phyloP scores from a whole-genome alignment of 352 stramenopile genomes.

The Aphanomyces stellatus region DNA sequence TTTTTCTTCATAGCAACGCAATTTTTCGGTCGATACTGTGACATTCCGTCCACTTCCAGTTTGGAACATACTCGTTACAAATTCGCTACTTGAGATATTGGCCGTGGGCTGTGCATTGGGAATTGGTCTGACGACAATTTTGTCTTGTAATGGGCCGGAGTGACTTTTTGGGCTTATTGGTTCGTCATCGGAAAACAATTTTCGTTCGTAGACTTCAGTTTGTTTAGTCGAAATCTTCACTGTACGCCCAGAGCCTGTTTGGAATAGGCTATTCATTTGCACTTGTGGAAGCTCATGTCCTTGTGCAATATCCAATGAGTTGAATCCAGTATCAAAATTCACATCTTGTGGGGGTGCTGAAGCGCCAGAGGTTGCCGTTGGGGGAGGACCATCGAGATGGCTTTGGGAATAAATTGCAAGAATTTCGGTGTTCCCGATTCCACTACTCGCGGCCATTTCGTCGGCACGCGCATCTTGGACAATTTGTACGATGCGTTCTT shows the following conservation, averaged over 20 bases:
- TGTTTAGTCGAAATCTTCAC: conserved; percentile 7
- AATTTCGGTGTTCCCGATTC: too few species aligned
- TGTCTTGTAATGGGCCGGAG: too few species aligned
- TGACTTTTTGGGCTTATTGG: neutral
- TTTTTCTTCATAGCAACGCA: neutral
- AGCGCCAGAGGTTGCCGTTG: too few species aligned
- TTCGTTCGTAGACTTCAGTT: neutral
- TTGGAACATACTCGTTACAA: neutral
- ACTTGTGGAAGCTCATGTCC: too few species aligned
- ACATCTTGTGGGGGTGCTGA: too few species aligned
- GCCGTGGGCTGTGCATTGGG: neutral
- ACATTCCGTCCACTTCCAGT: neutral
- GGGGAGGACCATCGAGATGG: too few species aligned
- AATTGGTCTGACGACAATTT: neutral
- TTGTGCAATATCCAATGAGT: too few species aligned
- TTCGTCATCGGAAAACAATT: neutral
- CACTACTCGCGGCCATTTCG: too few species aligned
- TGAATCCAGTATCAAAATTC: too few species aligned
- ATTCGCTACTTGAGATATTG: neutral
- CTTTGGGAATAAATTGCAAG: too few species aligned
- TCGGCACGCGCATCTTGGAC: too few species aligned
- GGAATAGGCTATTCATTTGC: neutral
- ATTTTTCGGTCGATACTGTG: neutral
- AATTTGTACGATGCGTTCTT: too few species aligned
- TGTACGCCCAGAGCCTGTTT: neutral